Conservation (phyloP, 805 yeast genomes). For the Blastobotrys terrestris region DNA sequence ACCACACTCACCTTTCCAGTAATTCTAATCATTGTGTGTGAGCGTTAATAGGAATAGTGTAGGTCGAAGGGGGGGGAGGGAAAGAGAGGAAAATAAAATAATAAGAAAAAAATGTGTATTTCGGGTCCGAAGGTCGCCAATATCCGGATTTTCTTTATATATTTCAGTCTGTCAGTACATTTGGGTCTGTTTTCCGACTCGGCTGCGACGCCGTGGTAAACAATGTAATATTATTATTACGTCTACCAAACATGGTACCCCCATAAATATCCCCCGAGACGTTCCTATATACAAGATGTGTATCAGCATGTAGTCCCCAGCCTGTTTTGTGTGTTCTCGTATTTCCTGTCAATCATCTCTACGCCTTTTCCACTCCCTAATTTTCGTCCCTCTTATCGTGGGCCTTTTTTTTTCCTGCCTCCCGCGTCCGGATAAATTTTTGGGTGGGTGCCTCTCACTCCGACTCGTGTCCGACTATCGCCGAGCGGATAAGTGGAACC, state of each 20-base stretch:
- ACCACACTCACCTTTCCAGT: background rate
- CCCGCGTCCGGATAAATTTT: background rate
- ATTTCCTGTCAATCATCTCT: background rate
- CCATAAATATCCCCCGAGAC: too few relatives aligned
- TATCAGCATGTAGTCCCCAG: background rate
- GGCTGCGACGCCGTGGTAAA: background rate
- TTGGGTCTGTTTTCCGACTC: background rate
- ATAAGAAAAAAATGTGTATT: background rate
- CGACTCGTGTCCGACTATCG: background rate
- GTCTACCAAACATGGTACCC: background rate
- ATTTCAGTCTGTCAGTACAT: background rate
- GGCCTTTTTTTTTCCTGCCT: background rate
- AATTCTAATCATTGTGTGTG: background rate
- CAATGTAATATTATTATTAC: background rate
- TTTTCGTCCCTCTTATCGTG: background rate
- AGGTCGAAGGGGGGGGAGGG: background rate
- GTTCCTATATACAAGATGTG: too few relatives aligned
- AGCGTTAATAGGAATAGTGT: background rate
- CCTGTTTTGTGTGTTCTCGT: background rate
- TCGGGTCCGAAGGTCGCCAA: background rate
- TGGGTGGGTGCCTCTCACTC: background rate
- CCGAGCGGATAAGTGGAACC: background rate
- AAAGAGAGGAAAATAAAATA: too few relatives aligned
- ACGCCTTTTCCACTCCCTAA: background rate
- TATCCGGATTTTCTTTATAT: background rate